Evolutionary conservation across 257 asterid genomes (phyloP).

Genomic region (Solanum rostratum): DNA sequence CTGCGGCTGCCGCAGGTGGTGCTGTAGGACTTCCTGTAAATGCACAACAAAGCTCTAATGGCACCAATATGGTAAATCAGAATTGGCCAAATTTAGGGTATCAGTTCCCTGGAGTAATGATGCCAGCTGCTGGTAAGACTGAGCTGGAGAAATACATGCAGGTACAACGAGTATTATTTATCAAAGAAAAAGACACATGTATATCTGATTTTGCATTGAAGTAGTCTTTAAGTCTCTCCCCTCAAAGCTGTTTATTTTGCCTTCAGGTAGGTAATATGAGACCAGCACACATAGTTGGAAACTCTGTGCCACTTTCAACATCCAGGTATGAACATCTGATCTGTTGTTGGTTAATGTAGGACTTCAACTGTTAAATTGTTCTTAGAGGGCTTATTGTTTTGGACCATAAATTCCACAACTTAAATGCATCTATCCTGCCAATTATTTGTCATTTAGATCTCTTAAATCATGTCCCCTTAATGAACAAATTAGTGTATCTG

Average conservation of each 20-base stretch:
- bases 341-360: neutral
- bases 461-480: neutral
- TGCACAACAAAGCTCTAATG: constrained; percentile 41
- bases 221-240: neutral
- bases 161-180: constrained; percentile 23
- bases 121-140: constrained; percentile 46
- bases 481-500: neutral
- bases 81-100: constrained; percentile 59
- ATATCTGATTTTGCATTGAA: neutral
- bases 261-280: constrained; percentile 57
- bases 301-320: constrained; percentile 34
- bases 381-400: neutral
- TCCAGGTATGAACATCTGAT: constrained; percentile 37
- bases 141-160: constrained; percentile 53
- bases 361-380: neutral
- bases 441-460: neutral
- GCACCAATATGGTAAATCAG: constrained; percentile 45
- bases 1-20: constrained; percentile 68
- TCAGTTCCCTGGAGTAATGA: constrained; percentile 64
- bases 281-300: constrained; percentile 37
- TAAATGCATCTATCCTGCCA: neutral
- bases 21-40: constrained; percentile 33
- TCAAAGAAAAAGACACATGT: neutral
- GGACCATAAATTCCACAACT: neutral
- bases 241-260: constrained; percentile 7